phyloP scores from a whole-genome alignment of 257 asterid genomes.

The Plantago elongata region DNA sequence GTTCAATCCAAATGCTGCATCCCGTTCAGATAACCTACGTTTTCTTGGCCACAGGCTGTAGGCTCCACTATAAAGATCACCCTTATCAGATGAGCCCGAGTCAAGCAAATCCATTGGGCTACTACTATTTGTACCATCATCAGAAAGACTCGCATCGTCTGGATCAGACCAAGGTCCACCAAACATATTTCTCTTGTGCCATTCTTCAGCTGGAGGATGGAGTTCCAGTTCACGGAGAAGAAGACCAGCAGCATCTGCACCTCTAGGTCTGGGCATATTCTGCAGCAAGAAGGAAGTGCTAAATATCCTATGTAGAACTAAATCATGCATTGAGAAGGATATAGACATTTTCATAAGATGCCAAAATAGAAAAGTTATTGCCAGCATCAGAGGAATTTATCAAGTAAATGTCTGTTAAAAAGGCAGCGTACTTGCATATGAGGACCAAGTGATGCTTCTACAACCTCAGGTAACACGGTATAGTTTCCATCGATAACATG shows the following conservation, averaged over 20 bases:
- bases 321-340: background rate
- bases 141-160: slow-evolving; percentile 45
- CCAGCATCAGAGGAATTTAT: slow-evolving; percentile 14
- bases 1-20: slow-evolving; percentile 95
- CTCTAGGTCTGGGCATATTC: slow-evolving; percentile 99
- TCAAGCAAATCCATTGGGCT: slow-evolving; percentile 52
- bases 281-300: slow-evolving; percentile 22
- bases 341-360: background rate
- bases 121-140: slow-evolving; percentile 42
- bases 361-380: slow-evolving; percentile 7
- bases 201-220: slow-evolving; percentile 99
- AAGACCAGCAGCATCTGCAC: slow-evolving; percentile 99
- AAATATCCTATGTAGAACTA: background rate
- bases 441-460: slow-evolving; percentile 98
- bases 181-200: slow-evolving; percentile 97
- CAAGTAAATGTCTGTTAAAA: slow-evolving; percentile 14
- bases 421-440: slow-evolving; percentile 82
- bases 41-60: slow-evolving; percentile 97
- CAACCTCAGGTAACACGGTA: slow-evolving; percentile 93
- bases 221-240: slow-evolving; percentile 96
- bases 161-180: slow-evolving; percentile 98
- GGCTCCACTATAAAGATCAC: slow-evolving; percentile 52
- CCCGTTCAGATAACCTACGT: slow-evolving; percentile 96
- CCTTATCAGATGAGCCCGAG: slow-evolving; percentile 44
- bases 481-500: slow-evolving; percentile 96